Percentiles rank a stretch among this genome's conserved stretches.
These are phyloP conservation scores for Allantophomopsis lycopodina DNA, from an alignment of 2,329 filamentous ascomycete species.

Conservation along the genomic window DNA sequence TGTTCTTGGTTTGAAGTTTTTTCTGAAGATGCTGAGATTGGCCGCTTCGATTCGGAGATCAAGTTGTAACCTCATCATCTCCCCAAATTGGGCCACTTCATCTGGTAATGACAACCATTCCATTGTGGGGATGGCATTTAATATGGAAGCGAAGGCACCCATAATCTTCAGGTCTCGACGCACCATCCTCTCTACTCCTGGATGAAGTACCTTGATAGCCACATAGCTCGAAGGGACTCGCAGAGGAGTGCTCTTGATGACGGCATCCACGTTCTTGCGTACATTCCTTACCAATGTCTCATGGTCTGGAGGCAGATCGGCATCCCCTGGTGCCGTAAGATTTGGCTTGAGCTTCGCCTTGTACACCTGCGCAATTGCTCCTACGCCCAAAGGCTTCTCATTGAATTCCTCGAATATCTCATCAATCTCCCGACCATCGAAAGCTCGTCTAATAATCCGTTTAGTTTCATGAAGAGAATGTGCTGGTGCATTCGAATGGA, in stretches of 20 bases:
- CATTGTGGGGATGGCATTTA: constrained; percentile 85
- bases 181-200: constrained; percentile 77
- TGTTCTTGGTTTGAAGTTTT: constrained; percentile 76
- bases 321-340: constrained; percentile 49
- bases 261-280: constrained; percentile 66
- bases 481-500: constrained; percentile 89
- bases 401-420: constrained; percentile 96
- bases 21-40: constrained; percentile 77
- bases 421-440: constrained; percentile 65
- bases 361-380: constrained; percentile 96
- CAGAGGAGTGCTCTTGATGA: constrained; percentile 76
- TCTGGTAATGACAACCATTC: constrained; percentile 96
- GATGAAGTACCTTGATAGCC: constrained; percentile 91
- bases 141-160: constrained; percentile 71
- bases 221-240: constrained; percentile 85
- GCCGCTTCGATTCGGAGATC: constrained; percentile 90
- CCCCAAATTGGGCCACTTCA: constrained; percentile 84
- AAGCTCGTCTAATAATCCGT: constrained; percentile 66
- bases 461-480: constrained; percentile 76
- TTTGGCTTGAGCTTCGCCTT: constrained; percentile 81
- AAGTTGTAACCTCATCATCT: constrained; percentile 98
- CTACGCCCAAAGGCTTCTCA: constrained; percentile 77
- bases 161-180: constrained; percentile 89
- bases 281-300: constrained; percentile 54
- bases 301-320: constrained; percentile 34